Percentiles rank a stretch among this genome's conserved stretches.
These are phyloP conservation scores for Pseudonectria foliicola DNA, from an alignment of 2,329 filamentous ascomycete species.

Conservation along the genomic window DNA sequence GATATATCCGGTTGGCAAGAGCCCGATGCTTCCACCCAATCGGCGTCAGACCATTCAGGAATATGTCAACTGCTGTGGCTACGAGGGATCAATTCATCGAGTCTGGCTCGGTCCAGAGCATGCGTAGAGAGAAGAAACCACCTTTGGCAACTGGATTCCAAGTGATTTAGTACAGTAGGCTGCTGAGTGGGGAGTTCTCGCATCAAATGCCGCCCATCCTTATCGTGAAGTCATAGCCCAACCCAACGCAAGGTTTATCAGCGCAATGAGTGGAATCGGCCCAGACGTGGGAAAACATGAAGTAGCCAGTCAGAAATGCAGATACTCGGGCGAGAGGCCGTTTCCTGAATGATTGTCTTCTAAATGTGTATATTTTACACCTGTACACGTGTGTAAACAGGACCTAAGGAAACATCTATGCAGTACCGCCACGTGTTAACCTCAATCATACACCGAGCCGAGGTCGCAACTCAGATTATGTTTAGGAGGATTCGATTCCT, in stretches of 20 bases:
- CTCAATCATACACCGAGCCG: conserved; percentile 32
- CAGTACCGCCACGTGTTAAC: conserved; percentile 35
- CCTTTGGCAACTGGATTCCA: too few relatives aligned
- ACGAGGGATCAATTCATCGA: conserved; percentile 10
- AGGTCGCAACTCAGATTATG: conserved; percentile 24
- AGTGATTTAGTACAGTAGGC: too few relatives aligned
- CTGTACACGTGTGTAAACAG: conserved; percentile 41
- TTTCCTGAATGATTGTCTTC: conserved; percentile 25
- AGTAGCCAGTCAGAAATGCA: conserved; percentile 9
- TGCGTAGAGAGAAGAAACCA: too few relatives aligned
- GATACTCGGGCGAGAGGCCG: conserved; percentile 12
- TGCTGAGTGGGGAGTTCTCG: too few relatives aligned
- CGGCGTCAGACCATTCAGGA: conserved; percentile 10
- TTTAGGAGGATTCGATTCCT: conserved; percentile 16
- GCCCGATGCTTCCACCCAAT: conserved; percentile 10
- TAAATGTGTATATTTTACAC: conserved; percentile 49
- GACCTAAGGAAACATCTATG: conserved; percentile 44
- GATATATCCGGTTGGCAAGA: conserved; percentile 15
- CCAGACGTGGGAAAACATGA: conserved; percentile 1
- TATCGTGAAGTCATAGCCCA: background rate
- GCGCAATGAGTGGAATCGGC: too few relatives aligned
- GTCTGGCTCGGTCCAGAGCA: too few relatives aligned
- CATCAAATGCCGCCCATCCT: background rate
- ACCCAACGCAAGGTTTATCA: background rate
- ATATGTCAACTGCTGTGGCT: background rate